Evolutionary conservation across 106 monocot genomes (phyloP), one percentile per base, ranked within the genome.

Genomic region (Acorus calamus): DNA sequence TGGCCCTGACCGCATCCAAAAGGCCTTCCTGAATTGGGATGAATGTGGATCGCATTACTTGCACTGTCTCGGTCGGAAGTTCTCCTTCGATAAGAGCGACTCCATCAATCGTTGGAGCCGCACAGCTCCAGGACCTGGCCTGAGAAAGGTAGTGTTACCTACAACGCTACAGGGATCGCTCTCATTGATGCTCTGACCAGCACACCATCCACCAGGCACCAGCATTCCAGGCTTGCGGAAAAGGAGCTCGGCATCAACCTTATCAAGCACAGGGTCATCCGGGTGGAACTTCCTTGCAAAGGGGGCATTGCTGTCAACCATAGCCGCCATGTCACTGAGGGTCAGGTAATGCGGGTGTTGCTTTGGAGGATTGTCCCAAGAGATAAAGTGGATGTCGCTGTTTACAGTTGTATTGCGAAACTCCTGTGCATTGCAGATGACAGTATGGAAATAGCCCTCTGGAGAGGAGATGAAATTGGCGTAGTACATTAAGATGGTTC

Each of bases 361-460:
- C 76, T 75, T 76, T 3, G 93, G 93, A 0, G 93, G 88, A 7
- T 7, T 53, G 66, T 93, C 93, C 93, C 93, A 88, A 1, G 73
- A 14, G 49, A 93, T 88, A 76, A 78, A 86, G 68, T 92, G 91
- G 3, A 92, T 76, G 70, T 92, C 93, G 44, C 84, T 72, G 77
- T 94, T 94, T 14, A 94, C 77, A 0, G 93, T 94, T 4, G 89
- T 94, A 73, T 94, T 94, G 9, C 51, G 65, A 75, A 94, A 94
- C 62, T 81, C 89, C 11, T 68, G 54, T 3, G 86, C 81, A 13
- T 94, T 94, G 84, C 93, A 94, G 69, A 89, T 71, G 45, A 94
- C 93, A 0, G 93, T 94, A 77, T 94, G 93, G 83, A 94, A 94
- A 81, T n/a, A n/a, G n/a, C n/a, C n/a, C n/a, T n/a, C n/a, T n/a